phyloP scores from a whole-genome alignment of 768 basidiomycete species.

The Mycena olivaceomarginata region DNA sequence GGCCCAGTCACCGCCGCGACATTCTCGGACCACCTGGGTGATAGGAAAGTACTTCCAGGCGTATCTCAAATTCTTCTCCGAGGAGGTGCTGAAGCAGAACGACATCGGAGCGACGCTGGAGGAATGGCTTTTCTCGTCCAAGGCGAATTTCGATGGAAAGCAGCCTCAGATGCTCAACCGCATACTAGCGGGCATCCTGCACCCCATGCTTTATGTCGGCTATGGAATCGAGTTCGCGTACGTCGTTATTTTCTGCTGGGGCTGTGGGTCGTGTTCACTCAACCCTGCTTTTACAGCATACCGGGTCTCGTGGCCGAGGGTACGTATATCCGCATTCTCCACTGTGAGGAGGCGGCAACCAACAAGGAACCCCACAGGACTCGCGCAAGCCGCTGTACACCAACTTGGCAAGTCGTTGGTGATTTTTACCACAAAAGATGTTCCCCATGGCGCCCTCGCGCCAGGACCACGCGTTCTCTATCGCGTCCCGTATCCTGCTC shows the following conservation, averaged over 20 bases:
- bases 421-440: slow-evolving; percentile 21
- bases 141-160: slow-evolving; percentile 66
- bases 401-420: background rate
- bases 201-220: slow-evolving; percentile 80
- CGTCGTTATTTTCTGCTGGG: slow-evolving; percentile 22
- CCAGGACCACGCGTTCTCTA: slow-evolving; percentile 66
- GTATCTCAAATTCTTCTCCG: slow-evolving; percentile 19
- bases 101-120: slow-evolving; percentile 53
- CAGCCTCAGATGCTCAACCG: slow-evolving; percentile 69
- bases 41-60: slow-evolving; percentile 2
- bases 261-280: background rate
- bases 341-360: background rate
- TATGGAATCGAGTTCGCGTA: slow-evolving; percentile 77
- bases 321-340: background rate
- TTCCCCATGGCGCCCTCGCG: slow-evolving; percentile 2
- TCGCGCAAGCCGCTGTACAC: slow-evolving; percentile 14
- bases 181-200: slow-evolving; percentile 73
- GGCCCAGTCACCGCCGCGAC: background rate
- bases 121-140: slow-evolving; percentile 74
- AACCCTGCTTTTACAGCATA: background rate
- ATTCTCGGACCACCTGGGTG: slow-evolving; percentile 3
- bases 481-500: slow-evolving; percentile 72
- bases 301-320: slow-evolving; percentile 9
- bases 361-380: background rate
- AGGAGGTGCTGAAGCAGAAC: background rate